Percentiles rank a stretch among this genome's conserved stretches.
Conservation (phyloP, 1,284 basidiomycete genomes). For the Trametes versicolor region DNA sequence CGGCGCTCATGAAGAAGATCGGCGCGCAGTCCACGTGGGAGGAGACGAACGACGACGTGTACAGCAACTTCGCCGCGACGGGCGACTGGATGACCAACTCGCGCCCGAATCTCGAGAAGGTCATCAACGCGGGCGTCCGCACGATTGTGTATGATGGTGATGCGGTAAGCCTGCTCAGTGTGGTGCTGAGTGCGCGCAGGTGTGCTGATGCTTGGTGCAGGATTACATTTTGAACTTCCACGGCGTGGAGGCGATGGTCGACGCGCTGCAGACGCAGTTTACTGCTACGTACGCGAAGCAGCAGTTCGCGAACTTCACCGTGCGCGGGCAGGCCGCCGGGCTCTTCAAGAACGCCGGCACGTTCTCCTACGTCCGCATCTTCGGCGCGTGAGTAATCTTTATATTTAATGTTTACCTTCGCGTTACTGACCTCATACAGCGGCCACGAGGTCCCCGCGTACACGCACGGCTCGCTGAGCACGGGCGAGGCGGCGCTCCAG, state of each 20-base stretch:
- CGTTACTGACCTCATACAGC: slow-evolving; percentile 8
- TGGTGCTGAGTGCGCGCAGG: neutral
- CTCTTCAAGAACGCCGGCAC: slow-evolving; percentile 69
- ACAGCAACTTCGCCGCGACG: slow-evolving; percentile 64
- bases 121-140: slow-evolving; percentile 68
- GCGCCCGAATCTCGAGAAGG: slow-evolving; percentile 60
- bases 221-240: slow-evolving; percentile 70
- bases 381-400: slow-evolving; percentile 49
- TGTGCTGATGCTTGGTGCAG: slow-evolving; percentile 26
- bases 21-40: slow-evolving; percentile 63
- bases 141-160: slow-evolving; percentile 65
- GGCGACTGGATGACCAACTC: slow-evolving; percentile 76
- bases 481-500: slow-evolving; percentile 40
- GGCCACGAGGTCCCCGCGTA: slow-evolving; percentile 43
- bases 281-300: slow-evolving; percentile 45
- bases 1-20: slow-evolving; percentile 50
- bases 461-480: slow-evolving; percentile 37
- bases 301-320: slow-evolving; percentile 60
- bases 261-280: slow-evolving; percentile 36
- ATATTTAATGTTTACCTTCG: neutral
- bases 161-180: slow-evolving; percentile 49
- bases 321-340: slow-evolving; percentile 58
- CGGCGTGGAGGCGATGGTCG: slow-evolving; percentile 69
- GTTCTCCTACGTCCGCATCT: slow-evolving; percentile 67
- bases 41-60: slow-evolving; percentile 56